These are phyloP conservation scores for Plasmopara viticola DNA, from an alignment of 352 stramenopile genomes.

Conservation along the genomic window DNA sequence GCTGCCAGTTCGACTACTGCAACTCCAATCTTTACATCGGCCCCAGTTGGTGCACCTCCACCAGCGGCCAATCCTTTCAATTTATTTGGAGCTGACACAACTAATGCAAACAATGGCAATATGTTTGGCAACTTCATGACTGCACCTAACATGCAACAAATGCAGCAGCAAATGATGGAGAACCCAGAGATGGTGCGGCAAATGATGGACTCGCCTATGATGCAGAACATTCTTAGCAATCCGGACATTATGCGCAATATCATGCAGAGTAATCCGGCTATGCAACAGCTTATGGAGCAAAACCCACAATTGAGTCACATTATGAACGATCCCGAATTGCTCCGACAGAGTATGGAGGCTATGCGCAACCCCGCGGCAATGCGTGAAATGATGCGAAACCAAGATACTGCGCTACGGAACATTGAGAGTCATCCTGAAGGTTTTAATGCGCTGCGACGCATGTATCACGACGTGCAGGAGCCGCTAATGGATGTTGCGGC, in stretches of 20 bases:
- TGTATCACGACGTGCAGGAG: conserved; percentile 94
- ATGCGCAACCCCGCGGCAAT: conserved; percentile 95
- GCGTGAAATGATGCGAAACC: conserved; percentile 95
- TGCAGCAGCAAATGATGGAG: conserved; percentile 86
- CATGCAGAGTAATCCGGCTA: conserved; percentile 95
- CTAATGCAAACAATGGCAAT: conserved; percentile 26
- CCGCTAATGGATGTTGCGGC: conserved; percentile 91
- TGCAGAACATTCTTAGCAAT: conserved; percentile 93
- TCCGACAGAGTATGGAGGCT: conserved; percentile 94
- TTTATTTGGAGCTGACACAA: conserved; percentile 24
- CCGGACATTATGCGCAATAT: conserved; percentile 94
- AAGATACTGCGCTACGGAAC: conserved; percentile 96
- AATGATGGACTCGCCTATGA: conserved; percentile 87
- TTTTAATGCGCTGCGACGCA: conserved; percentile 93
- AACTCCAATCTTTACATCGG: conserved; percentile 12
- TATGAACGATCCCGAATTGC: conserved; percentile 92
- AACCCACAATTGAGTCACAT: conserved; percentile 96
- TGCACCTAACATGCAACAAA: conserved; percentile 59
- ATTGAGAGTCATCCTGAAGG: conserved; percentile 97
- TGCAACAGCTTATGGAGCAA: conserved; percentile 91
- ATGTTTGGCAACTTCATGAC: conserved; percentile 53
- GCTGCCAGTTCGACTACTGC: conserved; percentile 8
- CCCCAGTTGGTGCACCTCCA: conserved; percentile 12
- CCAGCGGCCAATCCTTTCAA: conserved; percentile 40
- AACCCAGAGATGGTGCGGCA: conserved; percentile 86